Evolutionary conservation across 129 eudicot genomes (phyloP).

Genomic region (Escallonia herrerae): DNA sequence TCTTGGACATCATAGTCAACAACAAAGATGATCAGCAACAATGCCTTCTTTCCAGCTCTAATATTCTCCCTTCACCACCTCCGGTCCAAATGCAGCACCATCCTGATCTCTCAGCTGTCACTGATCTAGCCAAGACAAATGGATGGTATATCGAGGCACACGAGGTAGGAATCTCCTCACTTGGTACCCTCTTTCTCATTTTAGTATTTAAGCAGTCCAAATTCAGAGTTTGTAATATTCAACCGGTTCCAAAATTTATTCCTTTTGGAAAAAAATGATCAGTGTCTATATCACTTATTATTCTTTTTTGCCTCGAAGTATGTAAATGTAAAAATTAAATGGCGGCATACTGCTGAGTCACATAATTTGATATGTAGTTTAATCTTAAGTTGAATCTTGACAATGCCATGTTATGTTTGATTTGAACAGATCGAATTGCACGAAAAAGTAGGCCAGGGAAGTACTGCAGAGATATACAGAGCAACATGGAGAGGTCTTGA

Average conservation of each 20-base stretch:
- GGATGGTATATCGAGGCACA: constrained; percentile 81
- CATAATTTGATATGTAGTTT: no score
- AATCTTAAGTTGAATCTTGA: not conserved
- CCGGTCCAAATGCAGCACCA: constrained; percentile 24
- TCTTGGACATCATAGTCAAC: constrained; percentile 42
- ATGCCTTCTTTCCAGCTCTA: constrained; percentile 14
- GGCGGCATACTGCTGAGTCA: no score
- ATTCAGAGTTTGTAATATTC: no score
- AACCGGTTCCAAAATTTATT: no score
- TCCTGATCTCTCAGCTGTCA: constrained; percentile 38
- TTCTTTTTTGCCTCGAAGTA: no score
- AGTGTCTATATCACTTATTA: no score
- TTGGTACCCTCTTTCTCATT: no score
- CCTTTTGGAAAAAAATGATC: no score
- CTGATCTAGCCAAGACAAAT: constrained; percentile 45
- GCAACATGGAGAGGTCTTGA: constrained; percentile 77
- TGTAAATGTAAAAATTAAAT: no score
- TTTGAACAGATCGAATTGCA: constrained; percentile 45
- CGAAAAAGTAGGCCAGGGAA: constrained; percentile 58
- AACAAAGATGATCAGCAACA: constrained; percentile 30
- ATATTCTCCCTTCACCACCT: constrained; percentile 10
- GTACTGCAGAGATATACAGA: constrained; percentile 68
- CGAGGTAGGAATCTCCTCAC: constrained; percentile 35
- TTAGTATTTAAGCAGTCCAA: no score
- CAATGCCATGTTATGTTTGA: not conserved